Conservation (phyloP, 2,329 filamentous ascomycete genomes). For the Madurella fahalii region DNA sequence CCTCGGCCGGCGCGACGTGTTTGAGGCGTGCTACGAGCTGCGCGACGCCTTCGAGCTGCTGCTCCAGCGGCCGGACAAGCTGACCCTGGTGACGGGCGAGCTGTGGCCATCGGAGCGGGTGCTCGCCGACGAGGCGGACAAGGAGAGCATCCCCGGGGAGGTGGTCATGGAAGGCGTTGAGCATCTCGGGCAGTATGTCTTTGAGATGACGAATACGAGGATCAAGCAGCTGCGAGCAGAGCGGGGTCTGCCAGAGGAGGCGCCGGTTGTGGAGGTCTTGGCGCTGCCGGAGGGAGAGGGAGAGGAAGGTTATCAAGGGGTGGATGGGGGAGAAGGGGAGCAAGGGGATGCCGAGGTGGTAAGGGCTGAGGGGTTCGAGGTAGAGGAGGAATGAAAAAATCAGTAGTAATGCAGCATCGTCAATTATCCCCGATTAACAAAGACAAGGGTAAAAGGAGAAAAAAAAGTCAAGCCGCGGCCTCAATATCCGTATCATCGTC, state of each 20-base stretch:
- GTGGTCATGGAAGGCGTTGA: conserved; percentile 85
- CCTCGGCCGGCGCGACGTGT: conserved; percentile 80
- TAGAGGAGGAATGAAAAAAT: conserved; percentile 28
- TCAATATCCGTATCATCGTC: too few relatives aligned
- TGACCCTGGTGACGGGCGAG: conserved; percentile 79
- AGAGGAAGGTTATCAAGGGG: neutral
- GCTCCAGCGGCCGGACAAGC: conserved; percentile 71
- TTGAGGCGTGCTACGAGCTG: conserved; percentile 84
- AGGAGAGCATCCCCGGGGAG: conserved; percentile 49
- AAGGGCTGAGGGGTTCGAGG: conserved; percentile 30
- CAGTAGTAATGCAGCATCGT: too few relatives aligned
- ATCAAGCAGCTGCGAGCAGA: conserved; percentile 47
- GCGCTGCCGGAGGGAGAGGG: too few relatives aligned
- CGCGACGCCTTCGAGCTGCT: conserved; percentile 79
- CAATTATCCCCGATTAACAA: too few relatives aligned
- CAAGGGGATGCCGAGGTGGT: conserved; percentile 22
- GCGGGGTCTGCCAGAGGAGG: conserved; percentile 29
- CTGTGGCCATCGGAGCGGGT: conserved; percentile 68
- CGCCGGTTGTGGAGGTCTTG: conserved; percentile 23
- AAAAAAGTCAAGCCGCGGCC: too few relatives aligned
- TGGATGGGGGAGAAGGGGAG: conserved; percentile 24
- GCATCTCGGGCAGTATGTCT: conserved; percentile 93
- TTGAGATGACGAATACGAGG: conserved; percentile 78
- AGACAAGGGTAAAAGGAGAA: too few relatives aligned
- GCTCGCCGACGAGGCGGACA: conserved; percentile 40